These are phyloP conservation scores for Leishmania gerbilli DNA, from an alignment of 208 protist genomes.

Conservation along the genomic window DNA sequence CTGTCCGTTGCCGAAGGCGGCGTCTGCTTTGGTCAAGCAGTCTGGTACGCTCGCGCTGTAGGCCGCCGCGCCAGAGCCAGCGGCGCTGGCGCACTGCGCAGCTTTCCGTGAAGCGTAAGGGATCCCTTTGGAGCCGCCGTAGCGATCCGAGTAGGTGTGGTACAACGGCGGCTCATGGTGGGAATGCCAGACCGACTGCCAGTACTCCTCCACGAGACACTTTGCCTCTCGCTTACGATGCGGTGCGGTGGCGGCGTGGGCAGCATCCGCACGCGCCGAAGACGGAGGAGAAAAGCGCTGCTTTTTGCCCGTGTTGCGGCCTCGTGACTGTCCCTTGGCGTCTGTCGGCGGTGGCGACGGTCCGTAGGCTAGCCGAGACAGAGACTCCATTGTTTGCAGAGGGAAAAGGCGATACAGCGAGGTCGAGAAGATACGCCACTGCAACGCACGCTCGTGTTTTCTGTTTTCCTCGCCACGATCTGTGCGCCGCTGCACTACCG, in stretches of 20 bases:
- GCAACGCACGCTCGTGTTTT: neutral
- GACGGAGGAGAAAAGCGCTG: constrained; percentile 4
- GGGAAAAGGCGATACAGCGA: neutral
- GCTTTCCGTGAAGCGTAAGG: constrained; percentile 62
- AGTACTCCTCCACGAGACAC: constrained; percentile 80
- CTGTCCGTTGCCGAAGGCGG: constrained; percentile 39
- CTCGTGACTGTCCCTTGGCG: constrained; percentile 8
- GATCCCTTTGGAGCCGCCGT: constrained; percentile 60
- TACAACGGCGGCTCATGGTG: constrained; percentile 68
- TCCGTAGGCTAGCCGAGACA: constrained; percentile 21
- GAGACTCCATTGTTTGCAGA: constrained; percentile 20
- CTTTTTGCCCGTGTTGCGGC: neutral
- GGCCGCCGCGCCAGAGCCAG: neutral
- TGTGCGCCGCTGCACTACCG: constrained; percentile 1
- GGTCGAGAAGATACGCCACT: neutral
- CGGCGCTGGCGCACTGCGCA: constrained; percentile 19
- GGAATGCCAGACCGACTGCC: constrained; percentile 52
- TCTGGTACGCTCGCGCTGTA: constrained; percentile 8
- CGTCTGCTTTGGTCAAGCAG: constrained; percentile 46
- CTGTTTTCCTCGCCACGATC: neutral
- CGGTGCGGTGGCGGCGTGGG: neutral
- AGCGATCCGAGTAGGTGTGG: constrained; percentile 78
- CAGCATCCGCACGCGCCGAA: neutral
- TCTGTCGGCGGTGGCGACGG: constrained; percentile 22
- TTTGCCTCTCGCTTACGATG: constrained; percentile 15